Percentiles rank a stretch among this genome's conserved stretches.
These are phyloP conservation scores for Lecanicillium sp. DNA, from an alignment of 2,329 filamentous ascomycete genomes.

Conservation along the genomic window DNA sequence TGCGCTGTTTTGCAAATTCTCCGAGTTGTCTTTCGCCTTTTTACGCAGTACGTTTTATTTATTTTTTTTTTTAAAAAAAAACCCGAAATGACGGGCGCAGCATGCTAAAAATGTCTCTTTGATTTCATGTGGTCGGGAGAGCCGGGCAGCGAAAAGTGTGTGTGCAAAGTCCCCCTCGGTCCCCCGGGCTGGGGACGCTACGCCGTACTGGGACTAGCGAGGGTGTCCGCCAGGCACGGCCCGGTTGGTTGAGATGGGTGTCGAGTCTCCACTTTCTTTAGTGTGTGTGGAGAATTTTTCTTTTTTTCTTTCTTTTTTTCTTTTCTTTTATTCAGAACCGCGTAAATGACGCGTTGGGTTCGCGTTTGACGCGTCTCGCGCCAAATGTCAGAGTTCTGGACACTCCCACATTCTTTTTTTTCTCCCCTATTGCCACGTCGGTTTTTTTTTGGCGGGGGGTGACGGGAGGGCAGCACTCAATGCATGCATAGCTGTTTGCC, in stretches of 20 bases:
- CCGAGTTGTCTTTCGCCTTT: too few relatives aligned
- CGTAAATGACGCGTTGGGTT: constrained; percentile 13
- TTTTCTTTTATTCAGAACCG: not conserved
- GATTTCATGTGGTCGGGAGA: not conserved
- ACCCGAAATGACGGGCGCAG: too few relatives aligned
- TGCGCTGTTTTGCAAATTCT: too few relatives aligned
- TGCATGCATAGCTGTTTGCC: not conserved
- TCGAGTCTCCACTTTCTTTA: constrained; percentile 9
- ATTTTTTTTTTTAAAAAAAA: too few relatives aligned
- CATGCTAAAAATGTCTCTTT: too few relatives aligned
- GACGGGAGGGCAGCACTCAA: too few relatives aligned
- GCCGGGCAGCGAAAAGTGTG: not conserved
- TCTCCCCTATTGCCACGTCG: not conserved
- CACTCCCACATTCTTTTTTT: not conserved
- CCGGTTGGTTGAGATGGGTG: constrained; percentile 7
- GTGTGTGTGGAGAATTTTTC: not conserved
- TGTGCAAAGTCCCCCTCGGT: too few relatives aligned
- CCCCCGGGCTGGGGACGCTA: too few relatives aligned
- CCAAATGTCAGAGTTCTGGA: constrained; percentile 5
- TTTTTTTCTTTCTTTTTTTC: not conserved
- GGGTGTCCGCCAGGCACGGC: constrained; percentile 6
- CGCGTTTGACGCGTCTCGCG: constrained; percentile 10
- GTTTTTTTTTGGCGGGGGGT: not conserved
- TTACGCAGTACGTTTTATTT: too few relatives aligned
- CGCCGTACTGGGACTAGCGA: not conserved